phyloP scores from a whole-genome alignment of 306 rosid species.

The Cyclanthera cordifolia region DNA sequence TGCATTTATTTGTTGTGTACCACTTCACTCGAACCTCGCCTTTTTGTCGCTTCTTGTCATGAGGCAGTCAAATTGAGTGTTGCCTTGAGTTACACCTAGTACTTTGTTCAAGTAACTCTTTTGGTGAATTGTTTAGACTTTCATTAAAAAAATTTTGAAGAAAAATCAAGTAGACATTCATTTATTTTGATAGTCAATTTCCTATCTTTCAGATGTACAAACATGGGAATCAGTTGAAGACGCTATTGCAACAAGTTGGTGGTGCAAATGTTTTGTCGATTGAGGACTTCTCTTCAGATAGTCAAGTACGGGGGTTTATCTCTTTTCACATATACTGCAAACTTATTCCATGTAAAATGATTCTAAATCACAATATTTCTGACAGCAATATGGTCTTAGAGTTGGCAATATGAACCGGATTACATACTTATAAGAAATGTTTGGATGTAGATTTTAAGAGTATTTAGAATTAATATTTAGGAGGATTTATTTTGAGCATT shows the following conservation, averaged over 20 bases:
- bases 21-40: too few species aligned
- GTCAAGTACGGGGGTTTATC: constrained; percentile 41
- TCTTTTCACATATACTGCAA: neutral
- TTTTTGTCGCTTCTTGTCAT: too few species aligned
- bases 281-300: constrained; percentile 43
- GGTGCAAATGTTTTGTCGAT: constrained; percentile 51
- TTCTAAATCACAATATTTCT: neutral
- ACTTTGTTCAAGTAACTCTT: too few species aligned
- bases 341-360: neutral
- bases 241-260: constrained; percentile 53
- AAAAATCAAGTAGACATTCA: neutral
- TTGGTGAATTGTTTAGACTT: neutral
- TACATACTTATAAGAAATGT: neutral
- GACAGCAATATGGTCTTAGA: neutral
- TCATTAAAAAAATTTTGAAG: neutral
- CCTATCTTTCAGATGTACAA: constrained; percentile 39
- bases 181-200: constrained; percentile 12
- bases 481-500: too few species aligned
- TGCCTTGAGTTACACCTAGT: too few species aligned
- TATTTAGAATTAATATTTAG: too few species aligned
- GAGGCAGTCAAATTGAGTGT: too few species aligned
- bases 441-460: too few species aligned
- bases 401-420: neutral
- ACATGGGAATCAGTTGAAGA: constrained; percentile 42
- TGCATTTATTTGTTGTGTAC: too few species aligned